phyloP scores from a whole-genome alignment of 2,329 filamentous ascomycete genomes.

The Cercospora sp. region DNA sequence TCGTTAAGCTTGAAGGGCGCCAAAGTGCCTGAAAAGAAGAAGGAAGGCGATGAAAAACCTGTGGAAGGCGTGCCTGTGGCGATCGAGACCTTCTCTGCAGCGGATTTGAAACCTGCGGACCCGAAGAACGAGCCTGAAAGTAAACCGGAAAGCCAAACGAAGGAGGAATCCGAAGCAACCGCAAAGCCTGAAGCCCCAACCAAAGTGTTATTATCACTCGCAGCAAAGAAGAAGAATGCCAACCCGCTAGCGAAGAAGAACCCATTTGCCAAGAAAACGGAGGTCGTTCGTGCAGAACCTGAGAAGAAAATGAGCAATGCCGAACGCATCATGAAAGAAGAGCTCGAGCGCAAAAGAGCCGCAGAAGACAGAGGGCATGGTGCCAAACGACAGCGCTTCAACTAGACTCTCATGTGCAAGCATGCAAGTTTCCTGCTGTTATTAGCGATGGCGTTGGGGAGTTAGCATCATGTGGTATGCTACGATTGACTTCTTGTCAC shows the following conservation, averaged over 20 bases:
- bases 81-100: slow-evolving; percentile 36
- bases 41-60: slow-evolving; percentile 18
- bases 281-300: slow-evolving; percentile 54
- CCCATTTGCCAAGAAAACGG: slow-evolving; percentile 66
- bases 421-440: neutral
- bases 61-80: slow-evolving; percentile 30
- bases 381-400: slow-evolving; percentile 24
- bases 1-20: slow-evolving; percentile 37
- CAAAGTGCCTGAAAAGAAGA: slow-evolving; percentile 29
- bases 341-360: slow-evolving; percentile 43
- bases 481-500: neutral
- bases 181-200: slow-evolving; percentile 34
- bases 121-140: slow-evolving; percentile 7
- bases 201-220: slow-evolving; percentile 65
- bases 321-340: slow-evolving; percentile 80
- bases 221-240: slow-evolving; percentile 60
- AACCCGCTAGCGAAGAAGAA: slow-evolving; percentile 81
- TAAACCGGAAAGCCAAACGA: slow-evolving; percentile 13
- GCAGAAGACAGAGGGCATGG: slow-evolving; percentile 33
- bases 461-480: neutral
- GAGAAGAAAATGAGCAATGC: slow-evolving; percentile 86
- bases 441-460: slow-evolving; percentile 17
- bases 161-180: slow-evolving; percentile 12
- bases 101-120: slow-evolving; percentile 20
- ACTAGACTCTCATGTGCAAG: neutral